phyloP scores from a whole-genome alignment of 495 filamentous ascomycete species.

The Cercophora newfieldiana region DNA sequence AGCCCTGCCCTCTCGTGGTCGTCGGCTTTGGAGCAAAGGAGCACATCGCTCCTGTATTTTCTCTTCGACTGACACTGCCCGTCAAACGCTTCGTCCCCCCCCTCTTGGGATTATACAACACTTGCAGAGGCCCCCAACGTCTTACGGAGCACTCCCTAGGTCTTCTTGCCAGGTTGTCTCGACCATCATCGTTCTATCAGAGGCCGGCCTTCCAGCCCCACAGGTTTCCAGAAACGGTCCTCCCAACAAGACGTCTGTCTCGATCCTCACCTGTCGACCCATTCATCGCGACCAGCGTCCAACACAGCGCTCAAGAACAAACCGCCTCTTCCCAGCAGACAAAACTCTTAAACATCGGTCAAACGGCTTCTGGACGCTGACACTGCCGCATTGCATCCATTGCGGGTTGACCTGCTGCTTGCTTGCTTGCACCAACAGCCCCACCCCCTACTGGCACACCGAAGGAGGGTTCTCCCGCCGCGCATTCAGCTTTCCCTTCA shows the following conservation, averaged over 20 bases:
- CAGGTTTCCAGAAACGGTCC: not conserved
- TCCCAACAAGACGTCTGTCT: not conserved
- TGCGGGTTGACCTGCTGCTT: not conserved
- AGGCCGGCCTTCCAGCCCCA: not conserved
- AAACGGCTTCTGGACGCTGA: too few relatives aligned
- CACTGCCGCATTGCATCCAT: not conserved
- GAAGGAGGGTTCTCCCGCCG: not conserved
- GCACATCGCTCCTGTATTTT: conserved; percentile 6
- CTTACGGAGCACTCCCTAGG: too few relatives aligned
- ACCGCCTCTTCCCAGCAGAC: not conserved
- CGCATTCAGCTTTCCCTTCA: not conserved
- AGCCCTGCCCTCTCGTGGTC: conserved; percentile 13
- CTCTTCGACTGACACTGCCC: conserved; percentile 12
- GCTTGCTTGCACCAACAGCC: not conserved
- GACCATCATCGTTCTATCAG: not conserved
- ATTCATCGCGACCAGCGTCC: conserved; percentile 6
- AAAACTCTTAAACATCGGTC: conserved; percentile 2
- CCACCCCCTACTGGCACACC: not conserved
- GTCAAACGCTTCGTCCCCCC: not conserved
- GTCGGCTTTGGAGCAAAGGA: conserved; percentile 5
- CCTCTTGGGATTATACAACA: not conserved
- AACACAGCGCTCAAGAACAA: not conserved
- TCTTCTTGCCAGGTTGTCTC: not conserved
- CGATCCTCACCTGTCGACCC: not conserved
- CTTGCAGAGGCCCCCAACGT: not conserved